Base-by-base conservation (phyloP, 257 asterid genomes). In the Ehretia macrophylla region DNA sequence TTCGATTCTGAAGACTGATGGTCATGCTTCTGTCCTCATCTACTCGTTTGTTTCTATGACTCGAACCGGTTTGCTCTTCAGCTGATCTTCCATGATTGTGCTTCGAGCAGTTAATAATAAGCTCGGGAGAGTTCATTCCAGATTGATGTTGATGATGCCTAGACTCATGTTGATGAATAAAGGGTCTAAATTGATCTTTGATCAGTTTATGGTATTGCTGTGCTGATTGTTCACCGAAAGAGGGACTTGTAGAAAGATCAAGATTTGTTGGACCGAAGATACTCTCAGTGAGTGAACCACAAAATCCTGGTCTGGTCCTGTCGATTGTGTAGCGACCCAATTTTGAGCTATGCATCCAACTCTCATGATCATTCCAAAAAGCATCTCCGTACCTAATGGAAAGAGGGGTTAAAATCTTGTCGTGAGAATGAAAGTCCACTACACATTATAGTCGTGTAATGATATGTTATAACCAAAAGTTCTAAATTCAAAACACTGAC, bases 311-410 rank as follows among this genome's bases (percentile, higher is more conserved):
- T 45, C 64, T 69, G 47, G 58, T 49, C 65, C 55, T 77, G 74
- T 69, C 62, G 22, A 56, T 66, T 57, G 73, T 40, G 46, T 63
- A 64, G 32, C 68, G 69, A 55, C 64, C 67, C 56, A 51, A 42
- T 2, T 62, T 14, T 1, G 83, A 64, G 50, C 52, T 70, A 5
- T 66, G 81, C 74, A 77, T 67, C 88, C 84, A 72, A 59, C 77
- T 79, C 45, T 61, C 80, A 10, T 73, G 69, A 17, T 64, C 68
- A 23, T 55, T 73, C 83, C 82, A 81, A 21, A 74, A 67, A 40
- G 74, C 76, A 64, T 83, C 83, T 60, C 83, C 86, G 62, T 70
- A 77, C 69, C 88, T 35, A 51, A 58, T 21, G 44, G 50, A 37
- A 56, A 45, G 11, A 60, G 12, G 27, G 46, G 20, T 32, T 14